Conservation (phyloP, 2,329 filamentous ascomycete species). For the Ceratocystis huliohia region DNA sequence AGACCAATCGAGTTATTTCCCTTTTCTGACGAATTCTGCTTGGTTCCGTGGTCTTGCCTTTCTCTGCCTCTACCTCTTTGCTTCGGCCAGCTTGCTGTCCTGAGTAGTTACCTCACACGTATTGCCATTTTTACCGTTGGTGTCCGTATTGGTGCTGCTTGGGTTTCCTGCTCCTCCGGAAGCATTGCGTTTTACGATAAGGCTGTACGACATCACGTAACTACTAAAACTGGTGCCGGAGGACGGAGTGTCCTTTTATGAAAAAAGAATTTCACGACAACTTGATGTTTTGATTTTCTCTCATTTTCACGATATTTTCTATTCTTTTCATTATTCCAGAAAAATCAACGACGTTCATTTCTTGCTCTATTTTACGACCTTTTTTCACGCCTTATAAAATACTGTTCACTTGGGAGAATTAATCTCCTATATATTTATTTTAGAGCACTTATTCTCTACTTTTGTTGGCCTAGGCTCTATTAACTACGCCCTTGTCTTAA, state of each 20-base stretch:
- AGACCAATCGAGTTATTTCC: neutral
- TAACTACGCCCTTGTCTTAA: neutral
- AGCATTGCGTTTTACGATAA: neutral
- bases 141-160: neutral
- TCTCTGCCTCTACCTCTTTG: neutral
- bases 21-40: neutral
- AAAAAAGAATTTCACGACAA: slow-evolving; percentile 1
- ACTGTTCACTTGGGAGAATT: neutral
- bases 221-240: neutral
- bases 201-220: neutral
- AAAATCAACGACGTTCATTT: neutral
- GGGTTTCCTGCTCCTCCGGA: neutral
- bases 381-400: neutral
- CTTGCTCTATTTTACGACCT: neutral
- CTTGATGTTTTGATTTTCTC: slow-evolving; percentile 4
- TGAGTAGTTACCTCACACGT: neutral
- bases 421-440: neutral
- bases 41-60: too few relatives aligned
- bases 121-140: slow-evolving; percentile 4
- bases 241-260: slow-evolving; percentile 9
- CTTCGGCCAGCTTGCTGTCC: neutral
- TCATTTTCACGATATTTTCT: slow-evolving; percentile 15
- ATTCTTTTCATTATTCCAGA: slow-evolving; percentile 15
- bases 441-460: neutral
- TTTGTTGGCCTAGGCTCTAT: neutral